Evolutionary conservation across 2,329 filamentous ascomycete genomes (phyloP).

Genomic region (Lojkania enalia): DNA sequence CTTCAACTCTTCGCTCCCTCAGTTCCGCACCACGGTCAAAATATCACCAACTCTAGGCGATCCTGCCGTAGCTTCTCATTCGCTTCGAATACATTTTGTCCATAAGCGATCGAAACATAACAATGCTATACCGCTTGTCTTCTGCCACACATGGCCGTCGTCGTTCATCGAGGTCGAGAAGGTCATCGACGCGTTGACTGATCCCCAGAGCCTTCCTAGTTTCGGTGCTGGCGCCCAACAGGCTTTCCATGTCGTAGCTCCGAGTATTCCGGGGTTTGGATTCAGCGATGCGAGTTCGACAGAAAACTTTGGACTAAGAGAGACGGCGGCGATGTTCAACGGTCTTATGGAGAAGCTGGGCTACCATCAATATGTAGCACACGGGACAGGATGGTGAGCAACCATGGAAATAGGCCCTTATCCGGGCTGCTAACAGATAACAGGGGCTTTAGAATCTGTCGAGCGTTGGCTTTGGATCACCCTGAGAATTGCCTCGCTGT

Average conservation of each 20-base stretch:
- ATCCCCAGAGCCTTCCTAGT: slow-evolving; percentile 52
- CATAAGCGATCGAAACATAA: slow-evolving; percentile 59
- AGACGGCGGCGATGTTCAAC: slow-evolving; percentile 61
- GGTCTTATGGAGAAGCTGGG: slow-evolving; percentile 63
- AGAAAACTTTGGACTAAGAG: slow-evolving; percentile 54
- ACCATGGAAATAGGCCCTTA: slow-evolving; percentile 6
- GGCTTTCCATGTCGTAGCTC: slow-evolving; percentile 68
- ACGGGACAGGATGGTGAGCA: slow-evolving; percentile 57
- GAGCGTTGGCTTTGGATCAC: slow-evolving; percentile 54
- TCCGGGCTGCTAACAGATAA: slow-evolving; percentile 6
- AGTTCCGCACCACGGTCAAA: slow-evolving; percentile 63
- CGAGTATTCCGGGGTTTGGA: slow-evolving; percentile 66
- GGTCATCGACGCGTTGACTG: slow-evolving; percentile 58
- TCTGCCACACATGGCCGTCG: slow-evolving; percentile 68
- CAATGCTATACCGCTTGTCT: slow-evolving; percentile 64
- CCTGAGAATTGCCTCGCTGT: slow-evolving; percentile 59
- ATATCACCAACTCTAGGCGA: slow-evolving; percentile 14
- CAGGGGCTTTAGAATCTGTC: slow-evolving; percentile 50
- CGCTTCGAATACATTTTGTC: slow-evolving; percentile 66
- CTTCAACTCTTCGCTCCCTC: slow-evolving; percentile 63
- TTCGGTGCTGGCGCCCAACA: slow-evolving; percentile 25
- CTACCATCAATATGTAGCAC: slow-evolving; percentile 62
- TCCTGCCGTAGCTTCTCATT: slow-evolving; percentile 19
- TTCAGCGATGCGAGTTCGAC: slow-evolving; percentile 66
- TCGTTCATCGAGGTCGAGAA: slow-evolving; percentile 64